A percentile compares a stretch with the other conserved stretches of the same genome.
Evolutionary conservation across 2,329 filamentous ascomycete species (phyloP).

Genomic region (Trichoderma sp.): DNA sequence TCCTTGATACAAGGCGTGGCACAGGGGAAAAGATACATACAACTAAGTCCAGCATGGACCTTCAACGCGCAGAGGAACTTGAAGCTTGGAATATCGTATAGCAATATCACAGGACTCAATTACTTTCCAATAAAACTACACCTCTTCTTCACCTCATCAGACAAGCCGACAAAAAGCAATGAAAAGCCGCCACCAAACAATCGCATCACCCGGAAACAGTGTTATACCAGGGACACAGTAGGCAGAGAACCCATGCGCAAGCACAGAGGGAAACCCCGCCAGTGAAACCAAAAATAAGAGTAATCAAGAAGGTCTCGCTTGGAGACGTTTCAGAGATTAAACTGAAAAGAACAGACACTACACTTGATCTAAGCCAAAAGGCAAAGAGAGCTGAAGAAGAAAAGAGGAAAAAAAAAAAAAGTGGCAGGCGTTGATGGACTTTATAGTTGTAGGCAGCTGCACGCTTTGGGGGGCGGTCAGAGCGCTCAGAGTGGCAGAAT

Average conservation of each 20-base stretch:
- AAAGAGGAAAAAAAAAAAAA: conserved; percentile 28
- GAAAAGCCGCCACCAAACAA: conserved; percentile 33
- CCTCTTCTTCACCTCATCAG: conserved; percentile 19
- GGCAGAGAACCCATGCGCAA: conserved; percentile 36
- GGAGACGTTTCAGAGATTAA: conserved; percentile 87
- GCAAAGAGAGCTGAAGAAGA: conserved; percentile 42
- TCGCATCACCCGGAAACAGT: conserved; percentile 43
- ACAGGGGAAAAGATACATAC: neutral
- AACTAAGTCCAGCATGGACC: neutral
- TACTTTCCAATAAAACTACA: neutral
- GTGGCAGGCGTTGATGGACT: conserved; percentile 9
- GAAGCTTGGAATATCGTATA: neutral
- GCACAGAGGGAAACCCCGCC: conserved; percentile 38
- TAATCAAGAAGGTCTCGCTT: conserved; percentile 72
- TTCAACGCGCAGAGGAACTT: neutral
- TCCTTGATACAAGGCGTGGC: neutral
- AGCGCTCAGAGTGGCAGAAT: conserved; percentile 23
- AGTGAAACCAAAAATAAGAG: conserved; percentile 56
- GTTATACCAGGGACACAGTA: conserved; percentile 45
- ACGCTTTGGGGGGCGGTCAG: neutral
- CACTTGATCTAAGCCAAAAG: conserved; percentile 82
- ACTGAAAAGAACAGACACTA: conserved; percentile 96
- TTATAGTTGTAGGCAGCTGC: conserved; percentile 24
- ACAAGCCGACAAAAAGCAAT: conserved; percentile 30
- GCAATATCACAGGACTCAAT: neutral